phyloP scores from a whole-genome alignment of 371 early-diverging fungal species.

The Nosema muscidifuracis region DNA sequence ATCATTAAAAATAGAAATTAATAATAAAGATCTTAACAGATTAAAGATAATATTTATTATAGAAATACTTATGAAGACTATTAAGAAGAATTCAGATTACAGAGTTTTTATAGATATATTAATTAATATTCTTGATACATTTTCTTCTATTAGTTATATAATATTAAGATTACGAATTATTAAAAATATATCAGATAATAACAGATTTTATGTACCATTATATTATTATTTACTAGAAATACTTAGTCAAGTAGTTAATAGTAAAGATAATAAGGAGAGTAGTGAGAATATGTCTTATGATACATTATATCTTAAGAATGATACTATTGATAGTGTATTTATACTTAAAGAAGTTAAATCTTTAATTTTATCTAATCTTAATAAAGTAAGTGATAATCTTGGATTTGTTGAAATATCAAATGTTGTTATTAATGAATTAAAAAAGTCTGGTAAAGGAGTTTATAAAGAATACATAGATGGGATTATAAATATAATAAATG shows the following conservation, averaged over 20 bases:
- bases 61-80: conserved; percentile 20
- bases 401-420: conserved; percentile 28
- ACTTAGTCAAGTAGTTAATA: conserved; percentile 15
- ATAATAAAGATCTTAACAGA: background rate
- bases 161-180: conserved; percentile 32
- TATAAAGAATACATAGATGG: conserved; percentile 23
- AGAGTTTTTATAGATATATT: conserved; percentile 19
- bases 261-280: background rate
- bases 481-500: background rate
- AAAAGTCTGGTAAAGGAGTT: conserved; percentile 25
- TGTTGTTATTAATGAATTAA: conserved; percentile 22
- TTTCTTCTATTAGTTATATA: background rate
- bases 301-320: background rate
- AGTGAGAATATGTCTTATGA: background rate
- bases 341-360: conserved; percentile 13
- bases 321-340: conserved; percentile 1
- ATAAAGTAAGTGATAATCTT: conserved; percentile 6
- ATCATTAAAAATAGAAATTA: background rate
- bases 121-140: conserved; percentile 16
- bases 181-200: background rate
- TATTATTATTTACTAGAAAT: conserved; percentile 14
- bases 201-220: conserved; percentile 7
- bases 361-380: conserved; percentile 9
- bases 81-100: conserved; percentile 11
- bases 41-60: conserved; percentile 16